Base-by-base conservation (phyloP, 1,284 basidiomycete genomes). In the Fomitopsis palustris region DNA sequence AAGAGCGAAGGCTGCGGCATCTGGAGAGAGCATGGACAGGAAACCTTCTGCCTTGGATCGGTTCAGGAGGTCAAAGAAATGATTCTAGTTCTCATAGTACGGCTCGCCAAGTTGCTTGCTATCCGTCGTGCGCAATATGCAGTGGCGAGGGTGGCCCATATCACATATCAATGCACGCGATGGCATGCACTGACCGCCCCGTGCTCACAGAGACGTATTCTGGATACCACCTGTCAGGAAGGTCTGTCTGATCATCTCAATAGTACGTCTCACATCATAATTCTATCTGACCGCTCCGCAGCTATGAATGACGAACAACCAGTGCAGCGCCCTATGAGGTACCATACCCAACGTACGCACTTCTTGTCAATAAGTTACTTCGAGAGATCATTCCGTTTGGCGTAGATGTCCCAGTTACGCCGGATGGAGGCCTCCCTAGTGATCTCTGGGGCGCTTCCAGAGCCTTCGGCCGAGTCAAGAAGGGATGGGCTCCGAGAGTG, bases 21-120 rank as follows among this genome's bases (percentile, higher is more conserved):
- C 69, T 35, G 78, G 78, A 21, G 72, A 72, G 31, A 70, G 74
- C 43, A 72, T 74, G 65, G 71, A 72, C 12, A 70, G 67, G 61
- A 83, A 84, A 65, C 76, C 81, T 1, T 86, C 86, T 33, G 88
- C 87, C 16, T 72, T 91, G 58, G 87, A 90, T 76, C 79, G 88
- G 10, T 91, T 91, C 74, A 69, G 65, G 54, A 63, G 69, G 21
- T 23, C 65, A 9, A 59, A 57, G 9, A n/a, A 47, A 23, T 47
- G 45, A 47, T 47, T 21, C 10, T 9, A 8, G 21, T 43, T 2
- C 7, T 3, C 19, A 5, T 37, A 12, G 35, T 14, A 12, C 6
- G 31, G 31, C 31, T 10, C 35, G 16, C 16, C 35, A 14, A 37
- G 16, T 37, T 3, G 10, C 10, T 37, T 37, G 35, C 35, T 9